A percentile compares a stretch with the other conserved stretches of the same genome.
These are phyloP conservation scores for Colletotrichum liriopes DNA, from an alignment of 2,329 filamentous ascomycete genomes.

Conservation along the genomic window DNA sequence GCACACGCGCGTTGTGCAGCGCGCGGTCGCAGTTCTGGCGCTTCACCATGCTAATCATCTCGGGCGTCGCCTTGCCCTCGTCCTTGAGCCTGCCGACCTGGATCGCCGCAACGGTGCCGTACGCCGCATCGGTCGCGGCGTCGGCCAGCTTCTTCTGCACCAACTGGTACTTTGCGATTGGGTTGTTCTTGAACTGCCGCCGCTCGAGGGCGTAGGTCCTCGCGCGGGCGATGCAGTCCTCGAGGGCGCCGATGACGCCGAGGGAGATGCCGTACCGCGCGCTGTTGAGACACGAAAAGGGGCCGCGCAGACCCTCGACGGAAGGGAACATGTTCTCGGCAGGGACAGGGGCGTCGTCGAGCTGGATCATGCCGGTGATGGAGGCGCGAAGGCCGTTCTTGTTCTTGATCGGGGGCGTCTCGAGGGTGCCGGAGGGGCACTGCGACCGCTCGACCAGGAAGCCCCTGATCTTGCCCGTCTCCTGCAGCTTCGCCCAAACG, in stretches of 20 bases:
- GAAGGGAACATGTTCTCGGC: constrained; percentile 95
- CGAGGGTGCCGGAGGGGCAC: constrained; percentile 89
- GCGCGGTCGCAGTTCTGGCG: constrained; percentile 97
- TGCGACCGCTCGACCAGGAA: constrained; percentile 90
- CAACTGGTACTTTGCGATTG: constrained; percentile 95
- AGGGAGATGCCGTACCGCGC: constrained; percentile 95
- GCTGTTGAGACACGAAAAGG: constrained; percentile 95
- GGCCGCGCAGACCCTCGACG: constrained; percentile 87
- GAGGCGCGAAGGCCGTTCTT: constrained; percentile 95
- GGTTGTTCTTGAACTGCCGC: constrained; percentile 96
- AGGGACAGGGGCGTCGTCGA: constrained; percentile 91
- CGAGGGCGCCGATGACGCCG: constrained; percentile 92
- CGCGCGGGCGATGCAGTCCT: constrained; percentile 88
- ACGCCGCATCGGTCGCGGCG: constrained; percentile 90
- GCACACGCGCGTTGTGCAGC: constrained; percentile 80
- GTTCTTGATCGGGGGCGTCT: constrained; percentile 93
- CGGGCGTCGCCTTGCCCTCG: constrained; percentile 86
- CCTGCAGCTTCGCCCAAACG: constrained; percentile 93
- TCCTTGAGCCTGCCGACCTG: constrained; percentile 97
- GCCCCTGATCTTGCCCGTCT: constrained; percentile 93
- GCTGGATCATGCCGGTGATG: constrained; percentile 97
- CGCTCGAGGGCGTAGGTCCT: constrained; percentile 91
- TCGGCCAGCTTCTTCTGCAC: constrained; percentile 98
- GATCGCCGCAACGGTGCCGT: constrained; percentile 88
- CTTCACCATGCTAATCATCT: constrained; percentile 99